Evolutionary conservation across 2,329 filamentous ascomycete species (phyloP), one percentile per base, ranked within the genome.

Genomic region (Penicillium griseofulvum): DNA sequence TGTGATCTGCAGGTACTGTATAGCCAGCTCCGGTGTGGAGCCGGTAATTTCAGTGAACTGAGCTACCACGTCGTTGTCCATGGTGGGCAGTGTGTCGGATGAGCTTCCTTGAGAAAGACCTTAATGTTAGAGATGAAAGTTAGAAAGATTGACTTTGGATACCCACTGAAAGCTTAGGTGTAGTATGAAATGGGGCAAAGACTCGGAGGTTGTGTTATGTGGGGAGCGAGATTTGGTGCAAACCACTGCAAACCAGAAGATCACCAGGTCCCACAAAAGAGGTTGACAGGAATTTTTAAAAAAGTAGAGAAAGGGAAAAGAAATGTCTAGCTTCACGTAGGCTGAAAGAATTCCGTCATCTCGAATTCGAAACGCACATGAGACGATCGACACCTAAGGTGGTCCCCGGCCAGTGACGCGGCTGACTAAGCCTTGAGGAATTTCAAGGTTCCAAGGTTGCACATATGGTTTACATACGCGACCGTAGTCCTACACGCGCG

Each of bases 1-100:
- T n/a, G 91, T 87, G 70, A 99, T 83, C 65, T 89, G 83, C 45
- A 97, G 83, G 74, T 95, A 96, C 64, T 89, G 88, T 58, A 85
- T 83, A 29, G 93, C 94, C 60, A 92, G 85, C 62, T 87, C 81
- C 28, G 87, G 82, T 58, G 81, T 85, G 56, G 88, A 84, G 64
- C 86, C 87, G 37, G 94, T 97, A 71, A 99, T 89, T 74, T 83
- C 81, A 67, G 86, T 85, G 72, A 99, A 97, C 68, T 86, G 85
- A 60, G 84, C 83, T 64, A 97, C 83, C 58, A 79, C 75, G 54
- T 87, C 83, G 63, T 87, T 86, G 65, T 89, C 88, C 86, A 90
- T 90, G 61, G 55, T 68, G 62, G 65, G 54, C 41, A 55, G 46
- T 43, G 37, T 47, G 49, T 48, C n/a, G 31, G 28, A 29, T 16